Evolutionary conservation across 306 rosid genomes (phyloP), one percentile per base, ranked within the genome.

Genomic region (Dryas drummondii): DNA sequence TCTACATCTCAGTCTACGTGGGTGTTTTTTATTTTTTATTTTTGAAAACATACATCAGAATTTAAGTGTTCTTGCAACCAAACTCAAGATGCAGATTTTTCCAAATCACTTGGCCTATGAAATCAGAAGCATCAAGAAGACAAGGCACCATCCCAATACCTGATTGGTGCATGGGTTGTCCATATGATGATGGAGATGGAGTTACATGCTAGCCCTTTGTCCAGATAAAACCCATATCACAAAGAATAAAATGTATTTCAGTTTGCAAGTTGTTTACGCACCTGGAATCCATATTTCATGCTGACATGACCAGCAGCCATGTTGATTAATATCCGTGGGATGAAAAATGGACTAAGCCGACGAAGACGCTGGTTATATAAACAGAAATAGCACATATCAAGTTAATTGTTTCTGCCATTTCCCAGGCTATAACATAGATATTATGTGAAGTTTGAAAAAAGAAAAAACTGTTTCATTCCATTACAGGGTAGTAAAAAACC

Each of bases 261-360:
- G 67, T 44, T 61, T 48, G n/a, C 54, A 76, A 78, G 76, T 52
- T 47, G 67, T 44, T 26, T 37, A 64, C 19, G 47, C 79, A 94
- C 98, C 96, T 94, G 97, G 78, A 94, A 90, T 53, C 97, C 97
- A 82, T 91, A 94, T 78, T 87, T 94, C 96, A 94, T 94, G 97
- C 98, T 91, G 82, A 94, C 87, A 52, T 91, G 98, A 68, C 98
- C 97, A 47, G 98, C 87, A 66, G 98, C 98, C 98, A 94, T 91
- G 84, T 94, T 91, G 81, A 94, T 88, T 85, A 91, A 73, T 83
- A 94, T 94, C 76, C 96, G 90, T 5, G 97, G 98, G 71, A 94
- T 88, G 73, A 94, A 94, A 88, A 87, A 94, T 67, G 98, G 98
- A 87, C 98, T 91, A 76, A 94, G 96, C 71, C 98, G 93, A 70